phyloP scores from a whole-genome alignment of 2,329 filamentous ascomycete genomes.

The Myriosclerotinia duriaeana region DNA sequence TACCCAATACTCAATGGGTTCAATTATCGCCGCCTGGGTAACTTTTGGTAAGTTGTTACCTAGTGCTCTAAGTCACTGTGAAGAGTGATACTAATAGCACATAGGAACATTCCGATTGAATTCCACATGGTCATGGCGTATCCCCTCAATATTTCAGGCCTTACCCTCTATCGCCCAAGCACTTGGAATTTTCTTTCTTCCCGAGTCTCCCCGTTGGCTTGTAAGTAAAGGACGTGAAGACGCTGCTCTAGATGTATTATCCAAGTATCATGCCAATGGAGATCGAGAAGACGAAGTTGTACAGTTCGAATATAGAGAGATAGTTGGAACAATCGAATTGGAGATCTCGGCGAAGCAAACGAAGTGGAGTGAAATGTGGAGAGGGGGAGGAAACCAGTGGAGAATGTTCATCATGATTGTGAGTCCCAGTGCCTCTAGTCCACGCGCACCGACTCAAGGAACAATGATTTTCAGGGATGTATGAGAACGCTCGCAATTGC shows the following conservation, averaged over 20 bases:
- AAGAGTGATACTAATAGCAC: background rate
- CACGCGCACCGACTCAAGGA: background rate
- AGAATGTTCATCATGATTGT: conserved; percentile 27
- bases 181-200: conserved; percentile 52
- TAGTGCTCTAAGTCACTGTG: background rate
- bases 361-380: conserved; percentile 26
- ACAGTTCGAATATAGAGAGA: conserved; percentile 43
- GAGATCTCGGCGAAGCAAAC: conserved; percentile 43
- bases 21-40: conserved; percentile 46
- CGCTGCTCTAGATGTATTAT: conserved; percentile 52
- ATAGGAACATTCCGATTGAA: conserved; percentile 24
- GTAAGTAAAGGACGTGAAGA: conserved; percentile 53
- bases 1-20: conserved; percentile 41
- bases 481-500: background rate
- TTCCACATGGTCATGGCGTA: conserved; percentile 30
- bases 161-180: conserved; percentile 34
- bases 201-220: conserved; percentile 61
- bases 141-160: conserved; percentile 28
- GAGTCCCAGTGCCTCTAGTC: background rate
- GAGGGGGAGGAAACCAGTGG: conserved; percentile 26
- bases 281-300: conserved; percentile 50
- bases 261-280: conserved; percentile 56
- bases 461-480: background rate
- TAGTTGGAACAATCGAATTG: conserved; percentile 26
- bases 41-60: conserved; percentile 35